These are phyloP conservation scores for Ophiocordyceps robertsii DNA, from an alignment of 2,329 filamentous ascomycete genomes.

Conservation along the genomic window DNA sequence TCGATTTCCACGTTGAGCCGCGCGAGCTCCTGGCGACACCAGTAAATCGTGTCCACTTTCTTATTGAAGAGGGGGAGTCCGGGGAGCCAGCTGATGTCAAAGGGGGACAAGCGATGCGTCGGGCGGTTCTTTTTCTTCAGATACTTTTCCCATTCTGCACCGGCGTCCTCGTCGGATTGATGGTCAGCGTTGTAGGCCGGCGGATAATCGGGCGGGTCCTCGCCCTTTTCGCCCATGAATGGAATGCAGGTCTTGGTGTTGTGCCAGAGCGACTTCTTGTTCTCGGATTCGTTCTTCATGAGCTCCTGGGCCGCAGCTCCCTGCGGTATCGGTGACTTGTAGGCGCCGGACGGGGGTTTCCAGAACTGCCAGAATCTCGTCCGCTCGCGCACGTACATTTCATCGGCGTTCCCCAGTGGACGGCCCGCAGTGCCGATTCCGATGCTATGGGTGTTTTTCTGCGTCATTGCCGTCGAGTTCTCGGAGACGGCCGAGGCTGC, in stretches of 20 bases:
- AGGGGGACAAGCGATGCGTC: conserved; percentile 61
- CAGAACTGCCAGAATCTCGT: conserved; percentile 49
- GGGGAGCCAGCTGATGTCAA: conserved; percentile 56
- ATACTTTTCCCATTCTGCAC: conserved; percentile 70
- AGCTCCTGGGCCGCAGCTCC: conserved; percentile 29
- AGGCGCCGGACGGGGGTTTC: conserved; percentile 48
- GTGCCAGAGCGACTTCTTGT: conserved; percentile 35
- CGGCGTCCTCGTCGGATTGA: conserved; percentile 41
- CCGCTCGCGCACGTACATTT: conserved; percentile 32
- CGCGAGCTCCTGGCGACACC: conserved; percentile 76
- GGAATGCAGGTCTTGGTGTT: conserved; percentile 35
- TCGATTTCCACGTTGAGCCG: conserved; percentile 87
- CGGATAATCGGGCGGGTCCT: conserved; percentile 42
- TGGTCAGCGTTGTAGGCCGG: conserved; percentile 48
- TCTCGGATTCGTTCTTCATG: conserved; percentile 16
- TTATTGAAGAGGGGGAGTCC: conserved; percentile 67
- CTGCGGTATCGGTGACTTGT: conserved; percentile 47
- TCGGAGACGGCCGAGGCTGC: conserved; percentile 24
- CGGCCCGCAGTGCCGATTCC: conserved; percentile 36
- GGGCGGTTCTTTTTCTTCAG: conserved; percentile 71
- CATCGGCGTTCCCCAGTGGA: conserved; percentile 31
- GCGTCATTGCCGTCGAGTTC: conserved; percentile 17
- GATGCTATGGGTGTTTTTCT: neutral
- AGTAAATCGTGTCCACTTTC: conserved; percentile 91
- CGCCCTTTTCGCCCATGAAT: conserved; percentile 30